Conservation (phyloP, 768 basidiomycete species). For the Mycena venus region DNA sequence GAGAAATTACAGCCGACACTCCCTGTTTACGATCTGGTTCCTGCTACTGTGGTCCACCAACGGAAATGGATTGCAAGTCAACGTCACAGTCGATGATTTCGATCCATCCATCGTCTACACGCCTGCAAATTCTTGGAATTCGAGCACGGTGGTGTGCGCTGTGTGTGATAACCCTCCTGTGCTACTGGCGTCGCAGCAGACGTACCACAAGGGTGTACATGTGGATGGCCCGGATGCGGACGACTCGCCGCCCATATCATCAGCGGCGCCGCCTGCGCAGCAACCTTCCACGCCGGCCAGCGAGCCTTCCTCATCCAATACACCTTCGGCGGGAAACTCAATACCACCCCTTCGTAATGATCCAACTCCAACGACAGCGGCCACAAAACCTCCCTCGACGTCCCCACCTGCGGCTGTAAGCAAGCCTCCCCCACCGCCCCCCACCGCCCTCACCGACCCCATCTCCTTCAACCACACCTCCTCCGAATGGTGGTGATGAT, state of each 20-base stretch:
- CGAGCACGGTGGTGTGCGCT: conserved; percentile 45
- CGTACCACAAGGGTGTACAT: conserved; percentile 55
- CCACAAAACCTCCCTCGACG: not conserved
- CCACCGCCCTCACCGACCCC: not conserved
- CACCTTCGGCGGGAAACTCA: not conserved
- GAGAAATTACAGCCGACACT: not conserved
- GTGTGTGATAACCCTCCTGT: conserved; percentile 46
- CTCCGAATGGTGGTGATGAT: not conserved
- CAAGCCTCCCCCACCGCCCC: not conserved
- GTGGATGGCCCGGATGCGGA: conserved; percentile 37
- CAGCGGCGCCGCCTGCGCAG: no score
- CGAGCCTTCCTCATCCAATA: not conserved
- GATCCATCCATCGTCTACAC: conserved; percentile 54
- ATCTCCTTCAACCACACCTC: not conserved
- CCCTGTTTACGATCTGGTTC: conserved; percentile 11
- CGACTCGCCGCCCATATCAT: not conserved
- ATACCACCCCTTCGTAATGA: not conserved
- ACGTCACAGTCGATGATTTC: conserved; percentile 55
- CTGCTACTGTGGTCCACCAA: conserved; percentile 32
- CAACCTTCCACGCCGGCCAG: not conserved
- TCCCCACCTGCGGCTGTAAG: not conserved
- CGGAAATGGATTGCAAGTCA: conserved; percentile 38
- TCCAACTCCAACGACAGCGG: not conserved
- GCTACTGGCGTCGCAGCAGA: conserved; percentile 37
- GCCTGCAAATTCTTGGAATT: conserved; percentile 52